These are phyloP conservation scores for Chrysoporthe cubensis DNA, from an alignment of 2,329 filamentous ascomycete species.

Conservation along the genomic window DNA sequence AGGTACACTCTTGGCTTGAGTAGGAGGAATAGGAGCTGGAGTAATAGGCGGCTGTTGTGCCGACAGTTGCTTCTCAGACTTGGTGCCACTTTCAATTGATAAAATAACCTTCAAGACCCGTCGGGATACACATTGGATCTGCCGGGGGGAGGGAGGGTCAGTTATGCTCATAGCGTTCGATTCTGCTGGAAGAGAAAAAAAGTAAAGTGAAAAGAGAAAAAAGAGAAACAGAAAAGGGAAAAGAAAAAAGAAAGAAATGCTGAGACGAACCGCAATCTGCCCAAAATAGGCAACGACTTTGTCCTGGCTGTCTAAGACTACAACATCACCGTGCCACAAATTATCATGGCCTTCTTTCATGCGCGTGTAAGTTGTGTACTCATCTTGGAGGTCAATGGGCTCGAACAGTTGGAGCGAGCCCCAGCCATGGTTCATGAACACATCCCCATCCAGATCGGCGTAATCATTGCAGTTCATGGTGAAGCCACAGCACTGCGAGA, in stretches of 20 bases:
- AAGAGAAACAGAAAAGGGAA: no score
- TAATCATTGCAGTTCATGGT: constrained; percentile 15
- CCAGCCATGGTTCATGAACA: constrained; percentile 18
- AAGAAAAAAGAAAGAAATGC: constrained; percentile 49
- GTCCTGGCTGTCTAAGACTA: constrained; percentile 54
- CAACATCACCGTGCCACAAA: constrained; percentile 57
- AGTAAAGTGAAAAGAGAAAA: no score
- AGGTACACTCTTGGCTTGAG: no score
- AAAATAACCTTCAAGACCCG: constrained; percentile 39
- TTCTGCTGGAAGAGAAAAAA: no score
- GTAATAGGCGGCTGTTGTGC: no score
- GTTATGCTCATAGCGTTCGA: constrained; percentile 50
- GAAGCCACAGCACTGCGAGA: constrained; percentile 15
- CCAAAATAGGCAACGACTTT: constrained; percentile 50
- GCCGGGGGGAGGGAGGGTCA: constrained; percentile 49
- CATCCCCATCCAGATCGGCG: background rate
- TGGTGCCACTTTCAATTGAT: constrained; percentile 26
- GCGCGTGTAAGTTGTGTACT: constrained; percentile 59
- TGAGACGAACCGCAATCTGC: constrained; percentile 63
- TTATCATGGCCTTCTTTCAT: constrained; percentile 59
- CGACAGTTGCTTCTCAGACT: background rate
- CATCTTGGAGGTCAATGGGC: constrained; percentile 43
- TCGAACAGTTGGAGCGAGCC: background rate
- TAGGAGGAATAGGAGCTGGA: no score
- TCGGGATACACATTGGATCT: constrained; percentile 45